A percentile compares a stretch with the other conserved stretches of the same genome.
phyloP scores from a whole-genome alignment of 2,329 filamentous ascomycete genomes.

The Myriosclerotinia scirpicola region DNA sequence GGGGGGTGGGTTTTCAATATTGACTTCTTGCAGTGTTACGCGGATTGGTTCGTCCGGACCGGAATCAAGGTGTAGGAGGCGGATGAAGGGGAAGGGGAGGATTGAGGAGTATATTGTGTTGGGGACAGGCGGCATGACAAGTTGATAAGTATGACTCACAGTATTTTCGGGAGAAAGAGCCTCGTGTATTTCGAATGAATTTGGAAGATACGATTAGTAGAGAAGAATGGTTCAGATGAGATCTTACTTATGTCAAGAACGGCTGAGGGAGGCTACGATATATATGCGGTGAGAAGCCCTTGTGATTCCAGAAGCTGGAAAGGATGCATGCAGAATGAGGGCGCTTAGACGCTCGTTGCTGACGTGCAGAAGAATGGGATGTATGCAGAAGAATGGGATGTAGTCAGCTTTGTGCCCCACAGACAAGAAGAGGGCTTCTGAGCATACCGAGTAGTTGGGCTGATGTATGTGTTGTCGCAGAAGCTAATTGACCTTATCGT shows the following conservation, averaged over 20 bases:
- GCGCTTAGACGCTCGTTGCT: not conserved
- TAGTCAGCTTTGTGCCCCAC: not conserved
- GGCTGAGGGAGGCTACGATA: not conserved
- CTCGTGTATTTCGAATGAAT: not conserved
- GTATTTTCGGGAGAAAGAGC: not conserved
- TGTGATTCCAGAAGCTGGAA: too few relatives aligned
- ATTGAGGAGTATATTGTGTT: not conserved
- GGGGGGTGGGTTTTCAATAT: not conserved
- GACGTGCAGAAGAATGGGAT: not conserved
- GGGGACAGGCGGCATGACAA: not conserved
- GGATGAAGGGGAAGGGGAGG: constrained; percentile 6
- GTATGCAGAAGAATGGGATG: not conserved
- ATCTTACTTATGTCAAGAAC: not conserved
- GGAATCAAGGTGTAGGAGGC: constrained; percentile 15
- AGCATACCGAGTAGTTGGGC: not conserved
- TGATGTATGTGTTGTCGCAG: not conserved
- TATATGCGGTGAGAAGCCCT: not conserved
- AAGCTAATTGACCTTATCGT: not conserved
- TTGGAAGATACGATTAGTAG: too few relatives aligned
- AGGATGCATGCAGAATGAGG: not conserved
- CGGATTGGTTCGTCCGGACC: constrained; percentile 5
- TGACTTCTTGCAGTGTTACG: constrained; percentile 11
- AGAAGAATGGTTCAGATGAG: not conserved
- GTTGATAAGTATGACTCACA: too few relatives aligned
- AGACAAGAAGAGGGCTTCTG: not conserved